Evolutionary conservation across 257 asterid genomes (phyloP), one percentile per base, ranked within the genome.

Genomic region (Capsicum baccatum): DNA sequence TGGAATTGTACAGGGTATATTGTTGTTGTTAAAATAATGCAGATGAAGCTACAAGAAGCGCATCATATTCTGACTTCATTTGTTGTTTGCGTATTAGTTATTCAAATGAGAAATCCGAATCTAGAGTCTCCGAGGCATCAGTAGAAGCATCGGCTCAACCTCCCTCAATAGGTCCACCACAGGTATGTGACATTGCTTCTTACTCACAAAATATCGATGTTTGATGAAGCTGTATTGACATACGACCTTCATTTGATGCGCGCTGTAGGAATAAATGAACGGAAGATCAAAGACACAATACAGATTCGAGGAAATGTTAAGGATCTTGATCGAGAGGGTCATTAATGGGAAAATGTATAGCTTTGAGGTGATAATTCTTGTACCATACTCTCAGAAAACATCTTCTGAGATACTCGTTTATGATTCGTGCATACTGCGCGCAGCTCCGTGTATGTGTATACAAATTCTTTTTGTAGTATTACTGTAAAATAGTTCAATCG

Each of bases 61-160:
- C 62, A 74, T 78, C 74, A 47, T 62, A 55, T 13, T 39, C 57
- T 78, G 33, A 84, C 42, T 84, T 13, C 19, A 15, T 52, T 54
- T 69, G 14, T 63, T 78, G 8, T n/a, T 58, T 79, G 39, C 52
- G 2, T 52, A 37, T n/a, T 78, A 95, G 98, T 83, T 92, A 91
- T 86, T 94, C 97, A 8, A 95, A 95, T 50, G 98, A 94, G 93
- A 95, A 95, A 89, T 95, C 98, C 2, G 97, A 95, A 89, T 92
- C 95, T n/a, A 90, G 96, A 88, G 85, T 85, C 66, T 84, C 94
- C 1, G 98, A 93, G 86, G 88, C 13, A 39, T 86, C 91, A 8
- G 89, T 71, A 11, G 97, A 92, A 87, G 94, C 83, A 79, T 89
- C 79, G 69, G 42, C 85, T 57, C 85, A 79, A 84, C 80, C 93